Conservation (phyloP, 495 filamentous ascomycete species). For the Saxophila tyrrhenica region DNA sequence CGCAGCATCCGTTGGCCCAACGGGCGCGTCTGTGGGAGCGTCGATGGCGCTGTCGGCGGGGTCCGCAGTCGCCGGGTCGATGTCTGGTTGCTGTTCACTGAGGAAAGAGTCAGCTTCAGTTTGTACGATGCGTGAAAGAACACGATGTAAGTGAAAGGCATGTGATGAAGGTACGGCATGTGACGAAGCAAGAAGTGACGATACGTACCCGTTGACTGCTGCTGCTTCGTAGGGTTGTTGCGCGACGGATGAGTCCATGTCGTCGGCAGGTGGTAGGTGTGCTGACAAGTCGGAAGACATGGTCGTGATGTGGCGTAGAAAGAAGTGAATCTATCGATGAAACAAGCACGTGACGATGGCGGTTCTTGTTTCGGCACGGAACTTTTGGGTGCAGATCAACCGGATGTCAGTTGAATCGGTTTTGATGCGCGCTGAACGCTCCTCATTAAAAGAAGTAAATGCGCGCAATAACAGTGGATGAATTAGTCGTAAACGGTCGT, state of each 20-base stretch:
- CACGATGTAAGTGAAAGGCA: neutral
- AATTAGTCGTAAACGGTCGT: neutral
- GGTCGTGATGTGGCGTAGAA: neutral
- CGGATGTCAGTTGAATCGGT: too few relatives aligned
- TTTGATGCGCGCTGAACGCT: too few relatives aligned
- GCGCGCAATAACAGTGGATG: slow-evolving; percentile 1
- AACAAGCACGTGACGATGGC: neutral
- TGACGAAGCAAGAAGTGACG: neutral
- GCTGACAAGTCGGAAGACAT: neutral
- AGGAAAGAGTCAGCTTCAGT: neutral
- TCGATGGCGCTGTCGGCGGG: neutral
- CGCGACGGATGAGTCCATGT: neutral
- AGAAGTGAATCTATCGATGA: neutral
- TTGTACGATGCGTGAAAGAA: neutral
- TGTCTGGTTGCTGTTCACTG: neutral
- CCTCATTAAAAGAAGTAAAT: too few relatives aligned
- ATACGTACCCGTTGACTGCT: slow-evolving; percentile 1
- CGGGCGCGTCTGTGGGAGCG: neutral
- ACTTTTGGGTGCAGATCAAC: too few relatives aligned
- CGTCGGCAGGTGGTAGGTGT: neutral
- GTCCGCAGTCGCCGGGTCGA: neutral
- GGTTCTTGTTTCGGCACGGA: neutral
- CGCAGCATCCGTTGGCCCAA: slow-evolving; percentile 2
- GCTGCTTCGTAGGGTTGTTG: neutral
- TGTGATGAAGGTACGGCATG: neutral